Conservation (phyloP, 768 basidiomycete species). For the Suillus cothurnatus region DNA sequence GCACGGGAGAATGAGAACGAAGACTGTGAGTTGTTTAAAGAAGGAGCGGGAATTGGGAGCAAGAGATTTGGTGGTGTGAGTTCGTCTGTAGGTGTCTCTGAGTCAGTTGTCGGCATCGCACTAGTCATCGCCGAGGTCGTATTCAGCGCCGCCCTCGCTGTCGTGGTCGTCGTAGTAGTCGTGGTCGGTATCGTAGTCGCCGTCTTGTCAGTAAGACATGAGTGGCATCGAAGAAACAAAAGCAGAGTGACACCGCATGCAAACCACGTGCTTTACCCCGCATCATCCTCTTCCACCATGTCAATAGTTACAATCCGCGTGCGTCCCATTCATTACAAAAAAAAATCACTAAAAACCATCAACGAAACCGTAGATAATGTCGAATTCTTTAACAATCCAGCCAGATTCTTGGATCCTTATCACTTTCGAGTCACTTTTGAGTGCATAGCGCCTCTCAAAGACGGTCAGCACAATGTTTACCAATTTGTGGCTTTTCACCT, state of each 20-base stretch:
- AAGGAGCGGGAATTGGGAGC: constrained; percentile 45
- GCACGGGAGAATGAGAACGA: constrained; percentile 49
- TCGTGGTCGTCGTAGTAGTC: background rate
- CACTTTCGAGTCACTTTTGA: constrained; percentile 96
- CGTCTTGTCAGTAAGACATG: background rate
- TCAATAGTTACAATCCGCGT: constrained; percentile 74
- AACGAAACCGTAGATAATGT: constrained; percentile 60
- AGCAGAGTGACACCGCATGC: constrained; percentile 11
- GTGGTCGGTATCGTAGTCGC: background rate
- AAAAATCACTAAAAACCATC: background rate
- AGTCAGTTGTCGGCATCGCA: background rate
- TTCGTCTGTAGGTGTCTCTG: background rate
- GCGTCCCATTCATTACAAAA: constrained; percentile 21
- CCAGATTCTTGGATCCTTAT: constrained; percentile 88
- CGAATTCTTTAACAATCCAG: constrained; percentile 92
- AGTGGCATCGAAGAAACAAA: constrained; percentile 8
- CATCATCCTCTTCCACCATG: constrained; percentile 38
- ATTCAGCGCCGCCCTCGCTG: constrained; percentile 20
- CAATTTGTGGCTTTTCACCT: background rate
- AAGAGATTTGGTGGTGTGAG: constrained; percentile 32
- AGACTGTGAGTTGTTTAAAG: constrained; percentile 41
- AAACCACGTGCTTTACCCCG: constrained; percentile 12
- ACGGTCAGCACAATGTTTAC: constrained; percentile 48
- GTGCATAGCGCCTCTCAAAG: constrained; percentile 87
- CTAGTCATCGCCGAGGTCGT: constrained; percentile 7